Conservation (phyloP, 108 stramenopile genomes). For the Chaetoceros tenuissimus region DNA sequence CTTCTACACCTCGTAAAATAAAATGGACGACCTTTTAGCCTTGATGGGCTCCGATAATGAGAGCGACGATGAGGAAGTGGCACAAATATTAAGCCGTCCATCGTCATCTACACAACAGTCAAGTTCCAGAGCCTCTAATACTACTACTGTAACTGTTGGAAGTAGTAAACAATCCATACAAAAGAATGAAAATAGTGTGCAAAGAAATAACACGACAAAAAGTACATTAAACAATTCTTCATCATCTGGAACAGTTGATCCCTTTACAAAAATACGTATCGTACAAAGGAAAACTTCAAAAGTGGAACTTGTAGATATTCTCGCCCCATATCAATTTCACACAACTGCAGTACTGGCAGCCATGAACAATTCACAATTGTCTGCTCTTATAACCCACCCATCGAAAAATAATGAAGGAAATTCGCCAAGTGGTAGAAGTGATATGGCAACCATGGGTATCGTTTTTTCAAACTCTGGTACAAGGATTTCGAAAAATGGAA, state of each 20-base stretch:
- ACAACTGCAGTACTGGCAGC: background rate
- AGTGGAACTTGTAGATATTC: background rate
- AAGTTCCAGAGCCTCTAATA: too few species aligned
- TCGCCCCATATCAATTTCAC: background rate
- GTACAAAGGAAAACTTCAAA: background rate
- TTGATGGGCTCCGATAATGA: too few species aligned
- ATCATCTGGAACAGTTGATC: background rate
- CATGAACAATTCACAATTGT: background rate
- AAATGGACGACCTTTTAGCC: too few species aligned
- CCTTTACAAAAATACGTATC: background rate
- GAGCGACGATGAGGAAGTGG: too few species aligned
- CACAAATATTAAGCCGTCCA: too few species aligned
- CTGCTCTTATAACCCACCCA: background rate
- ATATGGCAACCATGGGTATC: slow-evolving; percentile 36
- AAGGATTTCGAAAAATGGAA: slow-evolving; percentile 39
- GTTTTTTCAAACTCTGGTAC: slow-evolving; percentile 48
- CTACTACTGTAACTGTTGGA: too few species aligned
- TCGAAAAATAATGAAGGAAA: background rate
- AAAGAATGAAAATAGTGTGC: too few species aligned
- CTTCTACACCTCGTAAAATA: too few species aligned
- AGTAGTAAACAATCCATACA: too few species aligned
- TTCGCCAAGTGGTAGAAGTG: slow-evolving; percentile 22
- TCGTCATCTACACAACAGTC: too few species aligned
- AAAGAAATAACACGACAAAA: background rate
- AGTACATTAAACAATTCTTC: background rate